These are phyloP conservation scores for Catharanthus roseus DNA, from an alignment of 257 asterid genomes.

Conservation along the genomic window DNA sequence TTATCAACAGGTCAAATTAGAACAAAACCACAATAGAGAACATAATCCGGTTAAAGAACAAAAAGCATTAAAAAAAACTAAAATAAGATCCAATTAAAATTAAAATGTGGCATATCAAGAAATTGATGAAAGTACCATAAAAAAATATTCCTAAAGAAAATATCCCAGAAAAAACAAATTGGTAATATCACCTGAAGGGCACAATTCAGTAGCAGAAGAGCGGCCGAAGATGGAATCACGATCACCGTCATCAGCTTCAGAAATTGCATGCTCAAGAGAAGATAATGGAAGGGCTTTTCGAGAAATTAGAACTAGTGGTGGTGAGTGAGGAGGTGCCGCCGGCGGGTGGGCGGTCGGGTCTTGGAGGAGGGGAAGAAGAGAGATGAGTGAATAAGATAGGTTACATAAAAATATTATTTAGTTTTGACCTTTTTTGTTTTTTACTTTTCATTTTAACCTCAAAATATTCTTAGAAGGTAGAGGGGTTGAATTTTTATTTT, in stretches of 20 bases:
- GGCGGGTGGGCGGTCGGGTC: no score
- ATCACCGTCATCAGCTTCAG: constrained; percentile 15
- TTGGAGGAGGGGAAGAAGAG: no score
- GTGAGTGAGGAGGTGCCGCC: no score
- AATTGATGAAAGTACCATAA: not conserved
- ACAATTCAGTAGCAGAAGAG: constrained; percentile 74
- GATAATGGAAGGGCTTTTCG: no score
- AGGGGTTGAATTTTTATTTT: no score
- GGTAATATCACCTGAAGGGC: constrained; percentile 61
- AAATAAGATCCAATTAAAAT: not conserved
- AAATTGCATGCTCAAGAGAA: no score
- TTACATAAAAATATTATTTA: no score
- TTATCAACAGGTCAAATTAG: not conserved
- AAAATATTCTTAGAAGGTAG: no score
- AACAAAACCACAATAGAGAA: not conserved
- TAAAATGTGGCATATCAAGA: not conserved
- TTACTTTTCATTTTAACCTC: no score
- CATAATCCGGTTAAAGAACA: not conserved
- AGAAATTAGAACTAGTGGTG: no score
- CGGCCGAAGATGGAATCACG: constrained; percentile 28
- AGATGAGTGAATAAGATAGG: no score
- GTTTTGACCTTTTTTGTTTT: no score
- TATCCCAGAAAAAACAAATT: not conserved
- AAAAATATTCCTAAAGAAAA: not conserved
- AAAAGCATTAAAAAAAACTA: not conserved